Conservation (phyloP, 257 asterid species). For the Salvia rosmarinus region DNA sequence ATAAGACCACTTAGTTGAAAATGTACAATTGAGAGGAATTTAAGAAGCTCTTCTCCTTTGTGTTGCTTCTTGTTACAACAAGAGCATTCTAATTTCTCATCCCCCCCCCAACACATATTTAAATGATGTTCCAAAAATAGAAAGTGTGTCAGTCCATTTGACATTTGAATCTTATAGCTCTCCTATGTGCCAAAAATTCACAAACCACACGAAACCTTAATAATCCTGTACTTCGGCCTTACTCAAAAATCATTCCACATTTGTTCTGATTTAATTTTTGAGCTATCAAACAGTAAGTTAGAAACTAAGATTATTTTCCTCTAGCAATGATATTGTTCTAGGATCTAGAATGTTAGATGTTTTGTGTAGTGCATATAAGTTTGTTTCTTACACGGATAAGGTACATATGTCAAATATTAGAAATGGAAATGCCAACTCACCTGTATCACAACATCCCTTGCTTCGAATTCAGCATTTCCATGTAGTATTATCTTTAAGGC, state of each 20-base stretch:
- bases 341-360: conserved; percentile 17
- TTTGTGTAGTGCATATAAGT: not conserved
- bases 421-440: conserved; percentile 43
- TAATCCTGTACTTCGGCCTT: not conserved
- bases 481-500: conserved; percentile 73
- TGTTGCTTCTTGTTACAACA: conserved; percentile 12
- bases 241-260: not conserved
- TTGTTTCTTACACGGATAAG: conserved; percentile 22
- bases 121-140: conserved; percentile 19
- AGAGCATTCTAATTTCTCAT: not conserved
- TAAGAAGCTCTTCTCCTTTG: conserved; percentile 19
- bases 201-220: conserved; percentile 12
- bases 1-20: not conserved
- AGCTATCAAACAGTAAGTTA: conserved; percentile 22
- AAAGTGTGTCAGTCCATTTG: not conserved
- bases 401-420: conserved; percentile 6
- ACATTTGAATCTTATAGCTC: conserved; percentile 7
- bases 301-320: conserved; percentile 15
- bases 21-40: conserved; percentile 4
- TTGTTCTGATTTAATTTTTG: not conserved
- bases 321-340: conserved; percentile 10
- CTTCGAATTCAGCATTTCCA: conserved; percentile 99
- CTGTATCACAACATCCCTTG: conserved; percentile 73
- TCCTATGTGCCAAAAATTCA: conserved; percentile 32
- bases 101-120: not conserved